Base-by-base conservation (phyloP, 345 rosid genomes). In the Hypericum perforatum region DNA sequence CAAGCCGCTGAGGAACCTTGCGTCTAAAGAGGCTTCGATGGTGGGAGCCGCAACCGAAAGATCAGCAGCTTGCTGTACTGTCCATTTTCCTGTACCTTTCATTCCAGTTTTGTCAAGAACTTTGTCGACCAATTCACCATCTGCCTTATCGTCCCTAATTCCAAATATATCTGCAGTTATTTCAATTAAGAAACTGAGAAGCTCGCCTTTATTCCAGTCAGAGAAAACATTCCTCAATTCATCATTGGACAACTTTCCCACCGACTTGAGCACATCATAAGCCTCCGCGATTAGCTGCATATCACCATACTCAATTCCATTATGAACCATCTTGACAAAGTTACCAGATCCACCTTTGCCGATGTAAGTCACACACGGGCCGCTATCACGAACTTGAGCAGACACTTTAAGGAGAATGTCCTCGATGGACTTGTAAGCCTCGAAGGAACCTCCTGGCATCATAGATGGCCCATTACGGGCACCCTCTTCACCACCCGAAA, bases 21-120 rank as follows among this genome's bases (percentile, higher is more conserved):
- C 81, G 59, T 91, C 98, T 61, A 91, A 76, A 5, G 98, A 91
- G 41, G 98, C 57, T 8, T 82, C 95, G 47, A 91, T 87, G 43
- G 98, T 91, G 11, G 98, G 98, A 58, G 96, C 89, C 13, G 96
- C 92, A 11, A 91, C 77, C 9, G 98, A 91, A 9, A 91, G 76
- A 60, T 91, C 96, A 46, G 97, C 98, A 14, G 98, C 98, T 74
- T 91, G 98, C 63, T 91, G 98, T 11, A 91, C 98, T 0, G 98
- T 91, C 98, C 98, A 86, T 74, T 91, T 86, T 3, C 97, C 96
- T 5, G 97, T 90, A 60, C 95, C 97, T 65, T 90, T 90, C 97
- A 90, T 90, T 41, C 98, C 96, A 0, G 95, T 86, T 78, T 86
- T 91, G 72, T 91, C 98, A 70, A 91, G 67, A 49, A 91, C 95